These are phyloP conservation scores for Diaporthe destruens DNA, from an alignment of 2,329 filamentous ascomycete species.

Conservation along the genomic window DNA sequence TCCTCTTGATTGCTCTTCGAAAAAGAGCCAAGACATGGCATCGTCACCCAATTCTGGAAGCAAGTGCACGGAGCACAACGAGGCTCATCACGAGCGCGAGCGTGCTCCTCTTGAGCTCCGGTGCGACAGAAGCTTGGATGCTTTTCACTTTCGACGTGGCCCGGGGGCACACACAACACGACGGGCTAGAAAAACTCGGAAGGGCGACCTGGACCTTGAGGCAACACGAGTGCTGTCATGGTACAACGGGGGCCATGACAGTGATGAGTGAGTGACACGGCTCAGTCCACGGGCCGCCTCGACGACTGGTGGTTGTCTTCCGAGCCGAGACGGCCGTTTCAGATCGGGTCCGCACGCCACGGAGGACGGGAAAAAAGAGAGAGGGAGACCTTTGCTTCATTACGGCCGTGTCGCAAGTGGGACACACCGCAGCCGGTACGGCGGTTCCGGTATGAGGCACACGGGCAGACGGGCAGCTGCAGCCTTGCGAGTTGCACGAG, in stretches of 20 bases:
- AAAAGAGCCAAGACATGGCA: too few relatives aligned
- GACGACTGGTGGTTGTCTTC: background rate
- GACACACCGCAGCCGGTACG: conserved; percentile 7
- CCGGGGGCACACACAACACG: background rate
- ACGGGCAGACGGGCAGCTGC: conserved; percentile 1
- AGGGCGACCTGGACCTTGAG: background rate
- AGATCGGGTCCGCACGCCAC: conserved; percentile 13
- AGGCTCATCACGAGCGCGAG: too few relatives aligned
- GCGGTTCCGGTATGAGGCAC: conserved; percentile 16
- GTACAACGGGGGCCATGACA: too few relatives aligned
- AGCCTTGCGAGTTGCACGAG: conserved; percentile 33
- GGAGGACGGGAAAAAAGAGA: too few relatives aligned
- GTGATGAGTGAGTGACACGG: background rate
- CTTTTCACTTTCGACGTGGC: background rate
- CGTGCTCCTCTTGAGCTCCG: background rate
- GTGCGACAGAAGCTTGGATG: background rate
- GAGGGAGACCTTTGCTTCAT: background rate
- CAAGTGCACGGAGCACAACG: too few relatives aligned
- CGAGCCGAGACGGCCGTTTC: background rate
- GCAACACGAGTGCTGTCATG: background rate
- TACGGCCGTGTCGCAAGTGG: conserved; percentile 37
- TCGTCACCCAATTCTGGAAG: too few relatives aligned
- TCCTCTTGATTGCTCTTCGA: background rate
- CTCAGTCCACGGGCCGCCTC: background rate
- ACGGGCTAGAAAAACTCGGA: background rate